phyloP scores from a whole-genome alignment of 129 eudicot genomes.

The Daucus carota region DH1_v3.0 NC_030387.2:31648501-31649000 shows the following conservation, averaged over 20 bases:
- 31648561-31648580: background rate
- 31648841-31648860: background rate
- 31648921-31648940: background rate
- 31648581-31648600: background rate
- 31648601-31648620: background rate
- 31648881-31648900: background rate
- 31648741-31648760: no score
- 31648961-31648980: background rate
- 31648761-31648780: no score
- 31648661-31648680: no score
- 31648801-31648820: no score
- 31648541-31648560: background rate
- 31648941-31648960: background rate
- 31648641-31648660: background rate
- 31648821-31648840: background rate
- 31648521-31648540: conserved; percentile 6
- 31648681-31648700: no score
- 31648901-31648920: conserved; percentile 8
- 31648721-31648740: no score
- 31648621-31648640: background rate
- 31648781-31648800: no score
- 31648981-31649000: background rate
- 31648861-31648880: background rate
- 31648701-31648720: no score
- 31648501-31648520: background rate